Evolutionary conservation across 2,329 filamentous ascomycete genomes (phyloP), one percentile per base, ranked within the genome.

Genomic region (Hypocreales sp.): DNA sequence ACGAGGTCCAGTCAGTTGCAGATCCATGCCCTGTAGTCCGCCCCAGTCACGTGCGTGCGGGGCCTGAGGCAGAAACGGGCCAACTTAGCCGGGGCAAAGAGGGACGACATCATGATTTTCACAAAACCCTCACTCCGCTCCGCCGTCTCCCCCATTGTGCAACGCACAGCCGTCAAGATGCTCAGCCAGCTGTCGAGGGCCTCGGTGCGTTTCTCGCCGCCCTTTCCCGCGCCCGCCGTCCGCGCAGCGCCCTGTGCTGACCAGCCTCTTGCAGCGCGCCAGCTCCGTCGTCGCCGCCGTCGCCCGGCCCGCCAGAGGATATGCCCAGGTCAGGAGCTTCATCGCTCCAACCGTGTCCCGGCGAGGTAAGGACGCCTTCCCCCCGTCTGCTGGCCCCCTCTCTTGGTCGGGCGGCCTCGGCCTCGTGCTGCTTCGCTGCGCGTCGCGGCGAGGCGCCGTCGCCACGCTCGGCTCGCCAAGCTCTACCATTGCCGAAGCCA

Each of bases 331-430:
- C 47, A 62, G 68, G 48, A 57, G 57, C 46, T 72, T 72, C 50
- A 67, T 72, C 44, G 65, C 61, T 45, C 67, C 68, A 36, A 72
- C 68, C 28, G 60, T 70, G 41, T 66, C 67, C 38, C 61, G 68
- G 51, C 61, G 66, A 65, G 67, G 68, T 73, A 64, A 55, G 68
- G 18, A 26, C 22, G 25, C 31, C n/a, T 18, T 21, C 11, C 14
- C 11, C 9, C n/a, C 9, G 5, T 21, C 16, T 16, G 12, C 15
- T n/a, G 12, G 10, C 15, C 23, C 8, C 23, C n/a, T n/a, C n/a
- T n/a, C n/a, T n/a, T n/a, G n/a, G n/a, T n/a, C n/a, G n/a, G n/a
- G n/a, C n/a, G n/a, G n/a, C n/a, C n/a, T n/a, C n/a, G n/a, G n/a
- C n/a, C n/a, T n/a, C n/a, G n/a, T n/a, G n/a, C n/a, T n/a, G n/a